phyloP scores from a whole-genome alignment of 2,329 filamentous ascomycete species.

The Diplodia corticola region DNA sequence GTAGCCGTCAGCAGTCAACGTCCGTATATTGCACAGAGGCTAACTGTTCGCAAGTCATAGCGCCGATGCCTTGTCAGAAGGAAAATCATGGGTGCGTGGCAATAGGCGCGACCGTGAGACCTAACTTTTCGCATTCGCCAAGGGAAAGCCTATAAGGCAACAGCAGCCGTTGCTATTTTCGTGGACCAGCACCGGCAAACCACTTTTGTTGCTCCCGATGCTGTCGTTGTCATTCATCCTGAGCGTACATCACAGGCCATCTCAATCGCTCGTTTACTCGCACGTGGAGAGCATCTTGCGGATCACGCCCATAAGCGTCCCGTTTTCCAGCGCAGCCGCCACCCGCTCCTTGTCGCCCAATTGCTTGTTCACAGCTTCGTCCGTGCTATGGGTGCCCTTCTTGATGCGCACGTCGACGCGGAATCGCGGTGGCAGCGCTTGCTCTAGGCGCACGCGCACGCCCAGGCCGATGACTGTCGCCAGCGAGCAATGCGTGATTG shows the following conservation, averaged over 20 bases:
- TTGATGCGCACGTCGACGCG: conserved; percentile 92
- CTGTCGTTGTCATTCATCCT: neutral
- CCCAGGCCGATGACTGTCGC: conserved; percentile 95
- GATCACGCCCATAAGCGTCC: conserved; percentile 81
- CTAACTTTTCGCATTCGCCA: conserved; percentile 10
- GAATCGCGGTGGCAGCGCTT: conserved; percentile 87
- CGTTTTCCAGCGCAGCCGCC: conserved; percentile 91
- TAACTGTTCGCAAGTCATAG: neutral
- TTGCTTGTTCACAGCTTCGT: conserved; percentile 96
- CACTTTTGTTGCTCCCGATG: neutral
- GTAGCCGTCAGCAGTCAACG: neutral
- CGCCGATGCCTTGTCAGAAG: neutral
- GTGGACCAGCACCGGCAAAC: neutral
- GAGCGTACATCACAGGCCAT: conserved; percentile 10
- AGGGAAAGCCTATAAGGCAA: conserved; percentile 7
- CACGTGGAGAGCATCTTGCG: conserved; percentile 93
- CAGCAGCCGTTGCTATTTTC: conserved; percentile 18
- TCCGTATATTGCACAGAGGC: neutral
- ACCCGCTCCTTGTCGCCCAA: conserved; percentile 95
- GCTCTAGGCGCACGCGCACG: conserved; percentile 86
- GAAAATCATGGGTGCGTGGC: neutral
- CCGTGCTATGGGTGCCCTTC: conserved; percentile 91
- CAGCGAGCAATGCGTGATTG: conserved; percentile 93
- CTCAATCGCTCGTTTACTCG: conserved; percentile 46
- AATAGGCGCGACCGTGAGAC: neutral